These are phyloP conservation scores for Sporothrix protearum DNA, from an alignment of 2,329 filamentous ascomycete genomes.

Conservation along the genomic window DNA sequence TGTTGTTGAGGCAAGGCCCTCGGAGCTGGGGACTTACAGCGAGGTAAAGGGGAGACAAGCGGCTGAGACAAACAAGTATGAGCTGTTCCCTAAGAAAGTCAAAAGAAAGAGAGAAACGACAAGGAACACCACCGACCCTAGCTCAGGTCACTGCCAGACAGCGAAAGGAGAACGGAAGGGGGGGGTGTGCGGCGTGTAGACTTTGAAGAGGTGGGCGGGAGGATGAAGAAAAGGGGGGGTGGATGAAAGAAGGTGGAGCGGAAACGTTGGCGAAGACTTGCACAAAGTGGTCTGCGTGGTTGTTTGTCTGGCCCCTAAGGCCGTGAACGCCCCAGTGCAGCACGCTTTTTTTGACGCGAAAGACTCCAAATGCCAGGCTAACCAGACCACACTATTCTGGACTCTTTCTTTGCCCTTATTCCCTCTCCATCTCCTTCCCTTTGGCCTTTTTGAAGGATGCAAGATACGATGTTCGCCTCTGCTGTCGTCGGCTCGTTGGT, in stretches of 20 bases:
- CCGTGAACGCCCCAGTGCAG: conserved; percentile 2
- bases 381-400: not conserved
- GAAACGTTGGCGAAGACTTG: conserved; percentile 5
- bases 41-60: conserved; percentile 10
- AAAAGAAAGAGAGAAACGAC: not conserved
- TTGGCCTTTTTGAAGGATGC: not conserved
- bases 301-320: not conserved
- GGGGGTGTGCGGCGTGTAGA: not conserved
- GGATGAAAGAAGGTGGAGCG: conserved; percentile 4
- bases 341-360: not conserved
- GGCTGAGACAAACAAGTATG: conserved; percentile 23
- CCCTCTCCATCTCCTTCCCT: not conserved
- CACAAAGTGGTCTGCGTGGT: not conserved
- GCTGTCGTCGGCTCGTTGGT: not conserved
- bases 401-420: not conserved
- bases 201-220: not conserved
- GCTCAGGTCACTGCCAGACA: conserved; percentile 6
- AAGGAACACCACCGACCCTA: not conserved
- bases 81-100: conserved; percentile 11
- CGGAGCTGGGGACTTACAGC: not conserved
- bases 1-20: not conserved
- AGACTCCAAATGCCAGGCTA: not conserved
- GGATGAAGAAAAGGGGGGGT: not conserved
- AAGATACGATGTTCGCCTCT: not conserved
- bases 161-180: conserved; percentile 4